Percentiles rank a stretch among this genome's conserved stretches.
Evolutionary conservation across 208 protist genomes (phyloP).

Genomic region (Zelonia costaricensis): DNA sequence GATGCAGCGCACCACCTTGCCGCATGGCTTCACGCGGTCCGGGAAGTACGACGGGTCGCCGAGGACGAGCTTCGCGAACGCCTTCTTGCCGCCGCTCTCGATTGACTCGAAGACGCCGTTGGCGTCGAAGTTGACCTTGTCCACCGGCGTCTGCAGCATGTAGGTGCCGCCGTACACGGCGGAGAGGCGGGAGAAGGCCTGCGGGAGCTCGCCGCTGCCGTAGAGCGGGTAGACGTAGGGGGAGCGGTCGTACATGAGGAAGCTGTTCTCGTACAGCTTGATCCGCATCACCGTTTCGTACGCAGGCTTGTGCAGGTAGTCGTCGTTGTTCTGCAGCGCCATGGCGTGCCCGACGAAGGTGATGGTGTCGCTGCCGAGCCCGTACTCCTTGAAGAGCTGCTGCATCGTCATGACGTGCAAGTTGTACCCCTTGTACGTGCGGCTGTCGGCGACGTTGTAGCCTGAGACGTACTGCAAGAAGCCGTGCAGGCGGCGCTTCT

Average conservation of each 20-base stretch:
- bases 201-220: slow-evolving; percentile 99
- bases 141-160: slow-evolving; percentile 98
- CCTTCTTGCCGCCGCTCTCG: slow-evolving; percentile 82
- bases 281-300: slow-evolving; percentile 94
- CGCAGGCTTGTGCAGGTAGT: slow-evolving; percentile 95
- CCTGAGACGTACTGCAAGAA: slow-evolving; percentile 93
- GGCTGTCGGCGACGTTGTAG: slow-evolving; percentile 89
- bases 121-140: slow-evolving; percentile 96
- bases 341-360: slow-evolving; percentile 99
- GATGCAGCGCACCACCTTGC: slow-evolving; percentile 97
- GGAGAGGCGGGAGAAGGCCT: slow-evolving; percentile 96
- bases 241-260: slow-evolving; percentile 94
- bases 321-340: slow-evolving; percentile 88
- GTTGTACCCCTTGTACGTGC: slow-evolving; percentile 93
- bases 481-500: slow-evolving; percentile 96
- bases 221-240: slow-evolving; percentile 99
- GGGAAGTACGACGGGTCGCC: slow-evolving; percentile 99
- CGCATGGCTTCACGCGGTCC: slow-evolving; percentile 92
- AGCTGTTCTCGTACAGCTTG: slow-evolving; percentile 97
- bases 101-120: slow-evolving; percentile 95
- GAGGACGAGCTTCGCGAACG: slow-evolving; percentile 95
- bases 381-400: slow-evolving; percentile 96
- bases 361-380: slow-evolving; percentile 93
- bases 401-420: slow-evolving; percentile 88
- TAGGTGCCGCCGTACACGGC: slow-evolving; percentile 98